Evolutionary conservation across 257 asterid genomes (phyloP).

Genomic region (Leptodermis oblonga): DNA sequence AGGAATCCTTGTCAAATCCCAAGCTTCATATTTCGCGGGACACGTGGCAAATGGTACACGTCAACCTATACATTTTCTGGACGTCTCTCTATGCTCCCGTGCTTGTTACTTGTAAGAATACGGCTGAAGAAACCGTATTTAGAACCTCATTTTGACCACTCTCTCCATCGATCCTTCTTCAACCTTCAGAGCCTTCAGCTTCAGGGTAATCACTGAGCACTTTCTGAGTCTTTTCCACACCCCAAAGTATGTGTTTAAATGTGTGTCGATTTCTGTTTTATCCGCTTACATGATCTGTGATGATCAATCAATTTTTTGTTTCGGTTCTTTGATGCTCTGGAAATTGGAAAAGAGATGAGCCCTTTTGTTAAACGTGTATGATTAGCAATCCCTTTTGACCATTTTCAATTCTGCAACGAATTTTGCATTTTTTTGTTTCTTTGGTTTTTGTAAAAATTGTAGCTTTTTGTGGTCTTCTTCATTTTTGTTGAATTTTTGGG

Average conservation of each 20-base stretch:
- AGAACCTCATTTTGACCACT: not conserved
- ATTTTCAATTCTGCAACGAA: not conserved
- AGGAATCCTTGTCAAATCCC: slow-evolving; percentile 6
- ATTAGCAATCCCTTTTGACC: slow-evolving; percentile 1
- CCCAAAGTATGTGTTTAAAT: not conserved
- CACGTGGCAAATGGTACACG: slow-evolving; percentile 18
- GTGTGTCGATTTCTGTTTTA: not conserved
- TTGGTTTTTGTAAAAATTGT: not conserved
- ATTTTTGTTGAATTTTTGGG: not conserved
- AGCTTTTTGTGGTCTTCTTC: too few species aligned
- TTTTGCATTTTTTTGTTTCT: not conserved
- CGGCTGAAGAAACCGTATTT: slow-evolving; percentile 1
- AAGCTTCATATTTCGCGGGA: not conserved
- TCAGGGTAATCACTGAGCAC: not conserved
- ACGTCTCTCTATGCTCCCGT: slow-evolving; percentile 13
- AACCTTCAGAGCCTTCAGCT: too few species aligned
- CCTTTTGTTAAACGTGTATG: not conserved
- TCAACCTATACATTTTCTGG: slow-evolving; percentile 11
- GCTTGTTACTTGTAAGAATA: slow-evolving; percentile 1
- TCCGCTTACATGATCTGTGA: not conserved
- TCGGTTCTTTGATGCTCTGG: not conserved
- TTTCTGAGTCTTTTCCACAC: not conserved
- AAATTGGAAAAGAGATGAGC: not conserved
- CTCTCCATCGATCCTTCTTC: not conserved
- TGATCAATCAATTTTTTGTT: slow-evolving; percentile 15